These are phyloP conservation scores for Lasiodiplodia citricola DNA, from an alignment of 2,329 filamentous ascomycete species.

Conservation along the genomic window DNA sequence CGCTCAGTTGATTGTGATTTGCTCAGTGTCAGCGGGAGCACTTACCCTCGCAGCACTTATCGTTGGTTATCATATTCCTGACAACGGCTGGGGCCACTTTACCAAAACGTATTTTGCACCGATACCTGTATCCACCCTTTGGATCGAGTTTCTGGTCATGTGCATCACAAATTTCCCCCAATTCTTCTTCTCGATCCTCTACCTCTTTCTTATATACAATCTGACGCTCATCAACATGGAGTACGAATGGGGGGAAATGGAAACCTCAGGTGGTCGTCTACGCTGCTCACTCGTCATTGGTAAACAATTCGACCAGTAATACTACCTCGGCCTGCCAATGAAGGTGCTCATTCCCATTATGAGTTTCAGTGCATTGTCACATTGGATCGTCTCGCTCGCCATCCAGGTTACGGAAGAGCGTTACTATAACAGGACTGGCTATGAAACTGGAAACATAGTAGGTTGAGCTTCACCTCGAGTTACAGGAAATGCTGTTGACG, in stretches of 20 bases:
- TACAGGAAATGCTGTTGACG: conserved; percentile 30
- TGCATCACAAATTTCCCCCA: conserved; percentile 36
- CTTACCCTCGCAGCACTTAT: neutral
- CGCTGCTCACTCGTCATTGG: conserved; percentile 37
- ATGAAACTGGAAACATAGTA: neutral
- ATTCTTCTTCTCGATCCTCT: conserved; percentile 38
- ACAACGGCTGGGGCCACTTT: neutral
- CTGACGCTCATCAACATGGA: conserved; percentile 36
- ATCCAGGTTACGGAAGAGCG: neutral
- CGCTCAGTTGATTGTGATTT: conserved; percentile 32
- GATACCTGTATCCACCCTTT: neutral
- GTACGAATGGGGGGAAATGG: conserved; percentile 36
- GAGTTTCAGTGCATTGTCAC: conserved; percentile 35
- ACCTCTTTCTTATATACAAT: conserved; percentile 40
- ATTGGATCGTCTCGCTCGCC: conserved; percentile 37
- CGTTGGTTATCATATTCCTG: neutral
- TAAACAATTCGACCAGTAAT: conserved; percentile 35
- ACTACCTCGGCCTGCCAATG: conserved; percentile 38
- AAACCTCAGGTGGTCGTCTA: conserved; percentile 32
- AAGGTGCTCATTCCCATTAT: conserved; percentile 37
- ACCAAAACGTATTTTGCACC: neutral
- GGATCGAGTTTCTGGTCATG: conserved; percentile 32
- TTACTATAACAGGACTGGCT: no score
- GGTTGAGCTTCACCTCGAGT: conserved; percentile 23
- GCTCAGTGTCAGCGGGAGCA: neutral